Evolutionary conservation across 2,329 filamentous ascomycete genomes (phyloP), one percentile per base, ranked within the genome.

Genomic region (Ophiostoma piceae): DNA sequence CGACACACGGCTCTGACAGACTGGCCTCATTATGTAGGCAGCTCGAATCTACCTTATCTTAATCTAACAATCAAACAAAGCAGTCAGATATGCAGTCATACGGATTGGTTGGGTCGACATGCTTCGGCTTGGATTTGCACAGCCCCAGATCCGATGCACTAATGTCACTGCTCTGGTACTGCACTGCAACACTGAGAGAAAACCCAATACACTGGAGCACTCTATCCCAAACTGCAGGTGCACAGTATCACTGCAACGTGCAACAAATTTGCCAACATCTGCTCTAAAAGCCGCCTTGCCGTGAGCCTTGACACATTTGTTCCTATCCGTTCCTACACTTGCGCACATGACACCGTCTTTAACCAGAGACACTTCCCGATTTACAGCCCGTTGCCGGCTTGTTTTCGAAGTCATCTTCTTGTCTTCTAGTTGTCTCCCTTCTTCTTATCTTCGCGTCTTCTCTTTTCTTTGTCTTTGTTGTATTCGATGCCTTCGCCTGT

Each of bases 191-290:
- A n/a, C 14, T n/a, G 43, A 35, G 16, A 47, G 12, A 43, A 16
- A 43, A 43, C 41, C 41, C 41, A 19, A 43, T 43, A 47, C 19
- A n/a, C 51, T 57, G 51, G 51, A 57, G 51, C 51, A 57, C 51
- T 57, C n/a, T 47, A 16, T 47, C 43, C 43, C 5, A 47, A 47
- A 47, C 43, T 47, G 16, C 43, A 47, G 43, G 16, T 47, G 51
- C 22, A 57, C 51, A 3, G 51, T 12, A 54, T 22, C n/a, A 22
- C 22, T 54, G n/a, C 19, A 51, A 51, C 6, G 51, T 57, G 22
- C 51, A 57, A 26, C 51, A n/a, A 16, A 7, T 16, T 19, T 16
- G 16, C 43, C 1, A 19, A 47, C 16, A 47, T 19, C 43, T n/a
- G 14, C 43, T 47, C 43, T 11, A 0, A 57, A 57, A 26, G 51